These are phyloP conservation scores for Penicillium psychrofluorescens DNA, from an alignment of 495 filamentous ascomycete genomes.

Conservation along the genomic window DNA sequence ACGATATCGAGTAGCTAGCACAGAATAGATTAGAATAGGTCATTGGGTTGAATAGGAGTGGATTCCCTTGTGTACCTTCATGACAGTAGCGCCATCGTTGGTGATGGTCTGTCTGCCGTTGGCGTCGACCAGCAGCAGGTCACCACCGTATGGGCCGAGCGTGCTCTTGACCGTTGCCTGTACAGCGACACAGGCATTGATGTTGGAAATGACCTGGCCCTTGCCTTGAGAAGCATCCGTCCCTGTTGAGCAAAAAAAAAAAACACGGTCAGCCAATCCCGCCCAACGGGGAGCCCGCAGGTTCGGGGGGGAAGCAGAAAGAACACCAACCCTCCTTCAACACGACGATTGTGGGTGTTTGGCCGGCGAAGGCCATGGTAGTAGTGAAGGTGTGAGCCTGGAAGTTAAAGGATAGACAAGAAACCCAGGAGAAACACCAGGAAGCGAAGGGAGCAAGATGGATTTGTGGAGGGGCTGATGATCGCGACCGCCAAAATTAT, in stretches of 20 bases:
- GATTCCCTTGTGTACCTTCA: conserved; percentile 63
- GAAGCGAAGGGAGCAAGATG: conserved; percentile 8
- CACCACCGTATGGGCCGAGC: conserved; percentile 94
- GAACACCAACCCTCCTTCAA: conserved; percentile 81
- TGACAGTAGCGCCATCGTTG: conserved; percentile 97
- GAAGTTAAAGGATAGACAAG: conserved; percentile 5
- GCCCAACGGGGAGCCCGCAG: conserved; percentile 17
- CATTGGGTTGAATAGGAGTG: not conserved
- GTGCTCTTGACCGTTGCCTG: conserved; percentile 93
- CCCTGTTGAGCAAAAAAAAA: conserved; percentile 45
- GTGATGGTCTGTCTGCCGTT: conserved; percentile 97
- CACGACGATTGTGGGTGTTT: conserved; percentile 97
- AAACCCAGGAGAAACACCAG: conserved; percentile 15
- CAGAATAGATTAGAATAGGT: conserved; percentile 9
- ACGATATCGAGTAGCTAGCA: conserved; percentile 90
- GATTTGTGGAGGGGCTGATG: conserved; percentile 19
- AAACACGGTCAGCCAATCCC: conserved; percentile 14
- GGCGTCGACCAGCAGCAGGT: conserved; percentile 88
- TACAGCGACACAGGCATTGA: conserved; percentile 97
- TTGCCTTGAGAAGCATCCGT: conserved; percentile 96
- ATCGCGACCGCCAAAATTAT: conserved; percentile 40
- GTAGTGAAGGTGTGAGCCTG: conserved; percentile 13
- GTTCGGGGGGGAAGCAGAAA: conserved; percentile 9
- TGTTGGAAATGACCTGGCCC: conserved; percentile 96
- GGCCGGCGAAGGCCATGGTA: conserved; percentile 91